Conservation (phyloP, 768 basidiomycete genomes). For the Termitomyces sp. region DNA sequence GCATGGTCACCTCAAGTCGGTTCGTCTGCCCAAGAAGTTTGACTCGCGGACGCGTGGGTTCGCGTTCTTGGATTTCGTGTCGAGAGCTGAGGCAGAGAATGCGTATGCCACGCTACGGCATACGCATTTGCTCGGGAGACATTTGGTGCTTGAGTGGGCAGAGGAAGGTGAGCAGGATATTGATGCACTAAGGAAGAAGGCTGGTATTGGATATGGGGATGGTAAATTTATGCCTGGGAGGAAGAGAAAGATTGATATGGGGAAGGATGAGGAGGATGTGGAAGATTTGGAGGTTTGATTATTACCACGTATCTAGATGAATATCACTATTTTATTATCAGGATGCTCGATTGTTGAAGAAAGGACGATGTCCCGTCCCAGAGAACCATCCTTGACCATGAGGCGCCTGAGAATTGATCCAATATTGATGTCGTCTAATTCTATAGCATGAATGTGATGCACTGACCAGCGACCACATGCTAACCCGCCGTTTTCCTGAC, state of each 20-base stretch:
- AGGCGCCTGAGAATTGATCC: no score
- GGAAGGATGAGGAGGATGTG: constrained; percentile 34
- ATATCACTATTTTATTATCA: background rate
- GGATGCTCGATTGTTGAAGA: background rate
- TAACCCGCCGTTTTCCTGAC: background rate
- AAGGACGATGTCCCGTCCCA: background rate
- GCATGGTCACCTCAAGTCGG: constrained; percentile 91
- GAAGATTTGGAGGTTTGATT: constrained; percentile 29
- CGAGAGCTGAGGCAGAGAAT: constrained; percentile 85
- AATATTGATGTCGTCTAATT: background rate
- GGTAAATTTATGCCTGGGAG: constrained; percentile 69
- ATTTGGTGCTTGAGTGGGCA: constrained; percentile 95
- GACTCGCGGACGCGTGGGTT: constrained; percentile 89
- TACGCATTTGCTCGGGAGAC: constrained; percentile 93
- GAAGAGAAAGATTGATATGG: constrained; percentile 69
- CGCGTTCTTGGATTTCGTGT: constrained; percentile 93
- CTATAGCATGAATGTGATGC: no score
- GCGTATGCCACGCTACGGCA: constrained; percentile 85
- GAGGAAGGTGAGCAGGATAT: constrained; percentile 78
- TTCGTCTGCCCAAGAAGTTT: constrained; percentile 90
- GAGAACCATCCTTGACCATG: no score
- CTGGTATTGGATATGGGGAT: constrained; percentile 71
- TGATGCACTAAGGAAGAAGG: constrained; percentile 73
- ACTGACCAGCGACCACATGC: background rate
- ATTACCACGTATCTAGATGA: background rate